Conservation (phyloP, 306 rosid genomes). For the Inga oerstediana region DNA sequence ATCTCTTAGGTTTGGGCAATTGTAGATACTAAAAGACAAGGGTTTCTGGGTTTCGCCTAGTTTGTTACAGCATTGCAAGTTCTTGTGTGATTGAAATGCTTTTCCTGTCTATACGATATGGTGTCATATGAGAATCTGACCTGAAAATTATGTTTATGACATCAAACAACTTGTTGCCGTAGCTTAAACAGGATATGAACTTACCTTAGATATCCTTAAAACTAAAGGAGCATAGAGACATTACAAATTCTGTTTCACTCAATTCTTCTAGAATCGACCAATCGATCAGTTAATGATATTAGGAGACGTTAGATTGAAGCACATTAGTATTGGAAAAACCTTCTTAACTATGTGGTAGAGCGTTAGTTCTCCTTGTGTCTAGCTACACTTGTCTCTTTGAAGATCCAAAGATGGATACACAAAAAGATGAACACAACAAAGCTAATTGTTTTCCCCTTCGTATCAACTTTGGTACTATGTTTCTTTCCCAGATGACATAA, state of each 20-base stretch:
- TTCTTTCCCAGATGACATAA: no score
- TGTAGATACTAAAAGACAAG: slow-evolving; percentile 25
- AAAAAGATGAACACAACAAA: no score
- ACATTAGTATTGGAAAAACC: no score
- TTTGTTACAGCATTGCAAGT: slow-evolving; percentile 91
- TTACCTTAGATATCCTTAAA: slow-evolving; percentile 61
- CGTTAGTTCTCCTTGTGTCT: no score
- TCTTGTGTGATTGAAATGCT: not conserved
- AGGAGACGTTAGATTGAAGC: not conserved
- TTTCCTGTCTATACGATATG: not conserved
- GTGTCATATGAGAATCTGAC: not conserved
- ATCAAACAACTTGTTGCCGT: slow-evolving; percentile 62
- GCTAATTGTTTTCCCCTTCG: no score
- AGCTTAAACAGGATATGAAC: slow-evolving; percentile 76
- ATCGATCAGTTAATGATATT: not conserved
- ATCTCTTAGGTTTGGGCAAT: no score
- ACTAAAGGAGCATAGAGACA: not conserved
- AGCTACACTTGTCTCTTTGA: no score
- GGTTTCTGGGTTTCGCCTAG: slow-evolving; percentile 62
- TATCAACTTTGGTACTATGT: no score
- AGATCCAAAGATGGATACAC: no score
- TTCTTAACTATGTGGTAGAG: no score
- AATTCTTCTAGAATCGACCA: slow-evolving; percentile 12
- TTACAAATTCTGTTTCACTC: not conserved
- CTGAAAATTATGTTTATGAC: slow-evolving; percentile 5